Base-by-base conservation (phyloP, 129 eudicot species). In the Ambrosia artemisiifolia region DNA sequence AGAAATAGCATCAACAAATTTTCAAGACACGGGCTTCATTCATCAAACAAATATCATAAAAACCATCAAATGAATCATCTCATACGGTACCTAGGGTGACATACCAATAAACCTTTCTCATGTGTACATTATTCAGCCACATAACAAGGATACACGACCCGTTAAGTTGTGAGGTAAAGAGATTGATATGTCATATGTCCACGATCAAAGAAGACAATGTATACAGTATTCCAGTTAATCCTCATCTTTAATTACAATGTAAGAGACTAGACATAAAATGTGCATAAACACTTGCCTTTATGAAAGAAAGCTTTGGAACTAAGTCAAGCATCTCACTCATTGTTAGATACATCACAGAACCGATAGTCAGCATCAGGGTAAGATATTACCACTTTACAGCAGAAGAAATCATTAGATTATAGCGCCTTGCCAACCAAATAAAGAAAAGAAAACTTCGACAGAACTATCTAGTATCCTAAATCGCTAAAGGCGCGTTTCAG, bases 271-370 rank as follows among this genome's bases (percentile, higher is more conserved):
- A 69, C 4, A 50, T 16, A 8, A 43, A 69, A n/a, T 8, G 5
- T 33, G 40, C 33, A n/a, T n/a, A n/a, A n/a, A n/a, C n/a, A n/a
- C n/a, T n/a, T n/a, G n/a, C n/a, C n/a, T n/a, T n/a, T n/a, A n/a
- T n/a, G n/a, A n/a, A n/a, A n/a, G n/a, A 62, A 34, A 62, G 17
- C 20, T 12, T 14, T 5, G 32, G 33, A 35, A 16, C 56, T n/a
- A 69, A 67, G 6, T 67, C 28, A 47, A 67, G 72, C 40, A 67
- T 3, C 72, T 24, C 43, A 47, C 18, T 67, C 11, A 44, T 14
- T 7, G 19, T 48, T 14, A 49, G 61, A 32, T 30, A 32, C 30
- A 49, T 49, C 61, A 49, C 62, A 4, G 54, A 48, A 48, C 13
- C 4, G 16, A 32, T 30, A 68, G 47, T 50, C 32, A 68, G n/a